These are phyloP conservation scores for Tylopilus intermedius DNA, from an alignment of 768 basidiomycete species.

Conservation along the genomic window DNA sequence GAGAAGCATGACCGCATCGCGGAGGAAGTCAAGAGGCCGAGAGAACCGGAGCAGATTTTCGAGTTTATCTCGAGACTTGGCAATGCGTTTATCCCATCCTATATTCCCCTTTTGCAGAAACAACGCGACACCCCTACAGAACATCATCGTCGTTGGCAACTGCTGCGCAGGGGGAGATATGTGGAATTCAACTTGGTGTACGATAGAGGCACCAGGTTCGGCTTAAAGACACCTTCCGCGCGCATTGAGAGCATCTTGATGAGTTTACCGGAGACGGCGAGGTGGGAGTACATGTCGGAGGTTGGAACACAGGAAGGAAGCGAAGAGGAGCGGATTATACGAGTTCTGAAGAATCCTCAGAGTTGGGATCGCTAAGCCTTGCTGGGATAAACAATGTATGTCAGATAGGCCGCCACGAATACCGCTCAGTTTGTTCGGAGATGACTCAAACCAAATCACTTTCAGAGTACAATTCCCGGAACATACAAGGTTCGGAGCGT, in stretches of 20 bases:
- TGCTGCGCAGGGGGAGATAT: constrained; percentile 84
- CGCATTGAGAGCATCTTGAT: constrained; percentile 87
- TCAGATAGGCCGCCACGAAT: not conserved
- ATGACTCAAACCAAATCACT: not conserved
- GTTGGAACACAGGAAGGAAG: constrained; percentile 58
- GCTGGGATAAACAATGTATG: not conserved
- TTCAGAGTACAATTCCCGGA: not conserved
- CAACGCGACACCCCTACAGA: constrained; percentile 60
- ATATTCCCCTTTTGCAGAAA: constrained; percentile 75
- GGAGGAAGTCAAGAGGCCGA: constrained; percentile 44
- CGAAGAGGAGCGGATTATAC: constrained; percentile 60
- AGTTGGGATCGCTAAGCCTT: constrained; percentile 49
- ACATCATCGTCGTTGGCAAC: constrained; percentile 83
- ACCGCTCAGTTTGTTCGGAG: not conserved
- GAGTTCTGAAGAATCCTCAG: constrained; percentile 55
- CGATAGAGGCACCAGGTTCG: constrained; percentile 86
- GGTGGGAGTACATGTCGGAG: constrained; percentile 87
- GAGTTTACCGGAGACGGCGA: constrained; percentile 81
- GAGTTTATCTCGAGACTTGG: constrained; percentile 67
- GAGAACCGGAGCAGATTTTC: constrained; percentile 67
- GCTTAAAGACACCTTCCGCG: constrained; percentile 77
- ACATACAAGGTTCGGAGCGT: not conserved
- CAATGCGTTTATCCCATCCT: constrained; percentile 82
- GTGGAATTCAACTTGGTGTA: constrained; percentile 92
- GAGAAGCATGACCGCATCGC: constrained; percentile 60